Evolutionary conservation across 202 grass and related monocot genomes (phyloP), one percentile per base, ranked within the genome.

Genomic region (Tripidium arundinaceum): DNA sequence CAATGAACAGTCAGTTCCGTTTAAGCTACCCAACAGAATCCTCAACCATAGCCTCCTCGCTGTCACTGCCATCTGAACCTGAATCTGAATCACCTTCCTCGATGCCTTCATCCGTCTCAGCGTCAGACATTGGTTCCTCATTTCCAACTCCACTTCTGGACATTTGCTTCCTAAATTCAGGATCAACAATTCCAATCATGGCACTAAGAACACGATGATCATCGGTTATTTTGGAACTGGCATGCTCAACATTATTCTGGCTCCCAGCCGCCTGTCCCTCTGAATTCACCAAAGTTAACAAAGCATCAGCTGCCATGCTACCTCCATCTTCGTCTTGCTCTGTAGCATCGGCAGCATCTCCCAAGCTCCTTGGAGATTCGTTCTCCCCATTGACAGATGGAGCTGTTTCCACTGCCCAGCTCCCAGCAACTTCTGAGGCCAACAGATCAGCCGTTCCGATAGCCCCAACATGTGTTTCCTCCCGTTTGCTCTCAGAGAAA

Each of bases 401-500:
- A 24, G 52, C 80, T 70, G 88, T 90, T 77, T 92, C 84, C 62
- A 96, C 83, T 36, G 92, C 96, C 90, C 92, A 95, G 85, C 92
- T 91, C 33, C 96, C 96, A 76, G 87, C 84, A 76, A 87, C 77
- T 88, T 99, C 96, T 73, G 92, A 96, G 64, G 92, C 87, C 74
- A 99, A 65, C 81, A 99, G 90, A 91, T 99, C 92, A 57, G 70
- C 71, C 66, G 92, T 99, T 72, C 61, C 24, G 13, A 99, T 74
- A 70, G 84, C 87, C 76, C 85, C 78, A 57, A 21, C 65, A 52
- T 88, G 88, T 18, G 64, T 88, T 27, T 88, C 88, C 46, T 91
- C 88, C 22, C 60, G 47, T 84, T 91, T 90, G 64, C 36, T 79
- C 67, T 83, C 75, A 14, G 83, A 84, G 59, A 31, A 80, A 62